Conservation (phyloP, 2,329 filamentous ascomycete species). For the Zopfia rhizophila region DNA sequence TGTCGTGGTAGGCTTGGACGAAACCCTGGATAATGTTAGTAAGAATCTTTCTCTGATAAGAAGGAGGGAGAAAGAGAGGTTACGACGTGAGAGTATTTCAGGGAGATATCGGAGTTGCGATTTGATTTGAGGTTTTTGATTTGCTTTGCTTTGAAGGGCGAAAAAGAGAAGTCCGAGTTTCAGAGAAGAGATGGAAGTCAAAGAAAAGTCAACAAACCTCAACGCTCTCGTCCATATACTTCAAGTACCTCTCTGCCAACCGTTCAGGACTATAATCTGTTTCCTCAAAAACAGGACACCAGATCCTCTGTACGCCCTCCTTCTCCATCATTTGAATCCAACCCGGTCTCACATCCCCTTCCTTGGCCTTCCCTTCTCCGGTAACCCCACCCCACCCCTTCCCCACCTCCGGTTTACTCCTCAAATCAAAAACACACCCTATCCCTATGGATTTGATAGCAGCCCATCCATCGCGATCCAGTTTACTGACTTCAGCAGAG, state of each 20-base stretch:
- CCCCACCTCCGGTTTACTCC: conserved; percentile 69
- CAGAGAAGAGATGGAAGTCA: conserved; percentile 9
- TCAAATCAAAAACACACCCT: conserved; percentile 73
- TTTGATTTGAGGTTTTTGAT: too few species aligned
- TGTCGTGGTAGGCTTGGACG: conserved; percentile 70
- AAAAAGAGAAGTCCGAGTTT: not conserved
- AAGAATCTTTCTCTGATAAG: not conserved
- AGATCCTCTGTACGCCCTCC: conserved; percentile 62
- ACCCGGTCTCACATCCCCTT: conserved; percentile 43
- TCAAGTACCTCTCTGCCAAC: conserved; percentile 68
- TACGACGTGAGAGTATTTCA: not conserved
- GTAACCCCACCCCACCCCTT: conserved; percentile 39
- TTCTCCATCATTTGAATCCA: conserved; percentile 38
- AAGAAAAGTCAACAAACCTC: conserved; percentile 38
- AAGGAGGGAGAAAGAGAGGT: not conserved
- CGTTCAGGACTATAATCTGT: conserved; percentile 71
- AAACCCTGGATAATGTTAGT: conserved; percentile 61
- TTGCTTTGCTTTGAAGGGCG: too few species aligned
- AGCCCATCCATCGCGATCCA: conserved; percentile 32
- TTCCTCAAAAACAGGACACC: conserved; percentile 72
- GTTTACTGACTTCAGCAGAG: conserved; percentile 69
- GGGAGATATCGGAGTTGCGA: not conserved
- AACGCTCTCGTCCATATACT: conserved; percentile 67
- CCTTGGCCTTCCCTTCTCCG: conserved; percentile 43
- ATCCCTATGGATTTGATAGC: conserved; percentile 63